A percentile compares a stretch with the other conserved stretches of the same genome.
phyloP scores from a whole-genome alignment of 2,329 filamentous ascomycete species.

The Aspergillus tamarii region DNA sequence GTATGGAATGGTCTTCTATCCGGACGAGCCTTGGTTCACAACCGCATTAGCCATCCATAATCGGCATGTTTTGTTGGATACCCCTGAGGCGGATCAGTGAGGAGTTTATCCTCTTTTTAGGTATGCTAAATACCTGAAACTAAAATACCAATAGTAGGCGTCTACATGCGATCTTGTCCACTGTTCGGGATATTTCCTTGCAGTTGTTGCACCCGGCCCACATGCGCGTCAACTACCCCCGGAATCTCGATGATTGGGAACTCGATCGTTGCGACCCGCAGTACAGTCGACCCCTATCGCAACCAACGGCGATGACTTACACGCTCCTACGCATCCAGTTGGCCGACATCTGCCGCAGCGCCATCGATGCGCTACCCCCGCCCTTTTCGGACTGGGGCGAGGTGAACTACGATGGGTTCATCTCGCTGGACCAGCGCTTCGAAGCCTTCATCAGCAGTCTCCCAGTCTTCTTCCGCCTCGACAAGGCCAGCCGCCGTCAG shows the following conservation, averaged over 20 bases:
- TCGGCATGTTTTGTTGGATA: neutral
- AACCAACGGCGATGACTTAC: conserved; percentile 10
- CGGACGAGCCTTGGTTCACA: neutral
- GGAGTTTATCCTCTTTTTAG: neutral
- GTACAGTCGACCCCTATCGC: neutral
- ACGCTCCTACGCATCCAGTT: conserved; percentile 7
- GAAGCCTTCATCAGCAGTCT: neutral
- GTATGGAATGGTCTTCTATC: neutral
- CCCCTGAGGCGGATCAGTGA: neutral
- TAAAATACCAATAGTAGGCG: neutral
- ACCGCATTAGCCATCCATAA: neutral
- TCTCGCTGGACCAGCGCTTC: conserved; percentile 8
- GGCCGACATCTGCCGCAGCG: conserved; percentile 10
- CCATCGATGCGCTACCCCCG: conserved; percentile 6
- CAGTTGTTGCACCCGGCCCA: conserved; percentile 6
- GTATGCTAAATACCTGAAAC: neutral
- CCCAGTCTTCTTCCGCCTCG: conserved; percentile 4
- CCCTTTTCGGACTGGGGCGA: neutral
- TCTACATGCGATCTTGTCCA: neutral
- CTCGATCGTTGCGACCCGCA: neutral
- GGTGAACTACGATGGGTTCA: conserved; percentile 5
- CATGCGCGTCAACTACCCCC: conserved; percentile 10
- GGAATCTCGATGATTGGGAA: conserved; percentile 12
- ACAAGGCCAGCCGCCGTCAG: conserved; percentile 1
- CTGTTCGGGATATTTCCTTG: neutral